phyloP scores from a whole-genome alignment of 176 grass and related monocot genomes.

The Aechmea fasciata region DNA sequence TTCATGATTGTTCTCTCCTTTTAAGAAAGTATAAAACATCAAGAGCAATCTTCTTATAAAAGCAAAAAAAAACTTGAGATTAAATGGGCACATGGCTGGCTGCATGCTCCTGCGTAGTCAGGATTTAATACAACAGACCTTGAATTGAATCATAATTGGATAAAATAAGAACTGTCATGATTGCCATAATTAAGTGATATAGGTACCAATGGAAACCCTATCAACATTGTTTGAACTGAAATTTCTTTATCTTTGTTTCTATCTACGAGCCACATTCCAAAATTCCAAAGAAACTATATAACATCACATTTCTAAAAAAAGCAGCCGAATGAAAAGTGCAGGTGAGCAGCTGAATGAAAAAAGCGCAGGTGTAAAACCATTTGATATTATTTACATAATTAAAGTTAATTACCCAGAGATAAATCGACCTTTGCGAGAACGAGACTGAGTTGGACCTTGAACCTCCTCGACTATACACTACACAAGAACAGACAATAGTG shows the following conservation, averaged over 20 bases:
- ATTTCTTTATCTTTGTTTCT: not conserved
- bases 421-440: constrained; percentile 90
- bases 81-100: too few relatives aligned
- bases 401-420: constrained; percentile 86
- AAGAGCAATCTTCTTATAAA: too few relatives aligned
- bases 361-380: not conserved
- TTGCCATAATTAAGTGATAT: too few relatives aligned
- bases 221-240: too few relatives aligned
- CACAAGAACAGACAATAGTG: constrained; percentile 12
- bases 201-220: too few relatives aligned
- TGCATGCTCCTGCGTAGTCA: too few relatives aligned
- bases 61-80: too few relatives aligned
- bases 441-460: constrained; percentile 82
- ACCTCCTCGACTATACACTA: constrained; percentile 99
- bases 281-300: not conserved
- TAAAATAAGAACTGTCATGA: too few relatives aligned
- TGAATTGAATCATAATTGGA: too few relatives aligned
- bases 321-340: not conserved
- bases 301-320: not conserved
- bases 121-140: too few relatives aligned
- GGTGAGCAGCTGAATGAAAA: not conserved
- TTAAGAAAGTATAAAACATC: too few relatives aligned
- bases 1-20: too few relatives aligned
- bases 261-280: not conserved
- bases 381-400: not conserved